Base-by-base conservation (phyloP, 768 basidiomycete species). In the Trametes cinnabarina region DNA sequence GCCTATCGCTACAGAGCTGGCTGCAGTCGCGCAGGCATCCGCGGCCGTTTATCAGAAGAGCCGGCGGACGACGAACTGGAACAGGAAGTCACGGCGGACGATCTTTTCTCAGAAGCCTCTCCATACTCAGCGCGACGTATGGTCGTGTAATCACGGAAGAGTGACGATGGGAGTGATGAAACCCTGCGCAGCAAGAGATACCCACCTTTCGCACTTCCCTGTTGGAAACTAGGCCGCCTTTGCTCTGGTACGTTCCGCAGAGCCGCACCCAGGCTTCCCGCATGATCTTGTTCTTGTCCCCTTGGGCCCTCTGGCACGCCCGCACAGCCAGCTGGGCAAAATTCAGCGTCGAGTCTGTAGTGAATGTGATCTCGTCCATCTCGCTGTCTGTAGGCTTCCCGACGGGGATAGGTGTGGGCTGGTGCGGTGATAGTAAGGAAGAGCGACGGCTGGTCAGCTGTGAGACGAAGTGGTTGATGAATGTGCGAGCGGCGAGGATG, bases 401-500 rank as follows among this genome's bases (percentile, higher is more conserved):
- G 6, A 84, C 77, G 20, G 77, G 70, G 43, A 89, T 73, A n/a
- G 79, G 74, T 4, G 72, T 66, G 10, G 73, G 64, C 23, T 74
- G 73, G 60, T 79, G 71, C 47, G 77, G 65, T 39, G 80, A 77
- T 7, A 65, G 65, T 56, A 78, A 60, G 39, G 74, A 69, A 11
- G 80, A 76, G 53, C 80, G 70, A 17, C 77, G 72, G 19, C 78
- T 68, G 44, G 87, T 76, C 6, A 91, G 74, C 55, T 83, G 82
- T 48, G 86, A 78, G 47, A 87, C 79, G 70, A 90, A 93, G 47
- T 86, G 83, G n/a, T 80, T 77, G 69, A 96, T 86, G 78, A 98
- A 97, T n/a, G 88, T 84, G n/a, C 85, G 84, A 3, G 96, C 92
- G 4, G 91, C 91, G n/a, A 93, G 83, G 67, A 99, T 88, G 62